Evolutionary conservation across 2,329 filamentous ascomycete genomes (phyloP), one percentile per base, ranked within the genome.

Genomic region (Fusarium sp.): DNA sequence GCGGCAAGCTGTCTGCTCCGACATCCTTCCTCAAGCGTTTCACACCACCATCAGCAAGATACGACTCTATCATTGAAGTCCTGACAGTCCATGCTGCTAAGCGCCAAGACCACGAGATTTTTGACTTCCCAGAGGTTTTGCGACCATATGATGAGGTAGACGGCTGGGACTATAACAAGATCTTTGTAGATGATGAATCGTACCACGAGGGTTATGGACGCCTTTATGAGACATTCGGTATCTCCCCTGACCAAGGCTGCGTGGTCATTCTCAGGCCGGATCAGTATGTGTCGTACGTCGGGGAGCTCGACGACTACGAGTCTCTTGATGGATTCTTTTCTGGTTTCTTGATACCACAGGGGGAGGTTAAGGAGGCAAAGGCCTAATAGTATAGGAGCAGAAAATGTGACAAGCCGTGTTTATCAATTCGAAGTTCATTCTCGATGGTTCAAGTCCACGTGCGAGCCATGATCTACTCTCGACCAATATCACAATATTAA

Each of bases 251-350:
- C 2, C 35, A 82, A 18, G 92, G 92, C 0, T 91, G 89, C 69
- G 81, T 91, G 4, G 87, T 93, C 1, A 83, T 92, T 2, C 84
- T 91, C 2, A 82, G 93, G 58, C 93, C 92, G 2, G 93, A 94
- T 83, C 91, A 93, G 78, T 91, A 94, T 81, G 87, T 94, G 41
- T 71, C 72, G 6, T 75, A 70, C 24, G 29, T 75, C 7, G 73
- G 73, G 0, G 71, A 71, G 5, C 14, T 75, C 14, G 70, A 76
- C 5, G 65, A 75, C 37, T 60, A 43, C 18, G 37, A 60, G 13
- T 60, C 57, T 43, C 24, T 60, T 43, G 57, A 60, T 6, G 27
- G 24, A 5, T 60, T 60, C 57, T 60, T 60, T 43, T 60, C 57
- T 43, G 10, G 18, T 4, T 60, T 60, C 24, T 43, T 60, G 37